A percentile compares a stretch with the other conserved stretches of the same genome.
Conservation (phyloP, 305 asterid genomes). For the Solanum hybrid region DNA sequence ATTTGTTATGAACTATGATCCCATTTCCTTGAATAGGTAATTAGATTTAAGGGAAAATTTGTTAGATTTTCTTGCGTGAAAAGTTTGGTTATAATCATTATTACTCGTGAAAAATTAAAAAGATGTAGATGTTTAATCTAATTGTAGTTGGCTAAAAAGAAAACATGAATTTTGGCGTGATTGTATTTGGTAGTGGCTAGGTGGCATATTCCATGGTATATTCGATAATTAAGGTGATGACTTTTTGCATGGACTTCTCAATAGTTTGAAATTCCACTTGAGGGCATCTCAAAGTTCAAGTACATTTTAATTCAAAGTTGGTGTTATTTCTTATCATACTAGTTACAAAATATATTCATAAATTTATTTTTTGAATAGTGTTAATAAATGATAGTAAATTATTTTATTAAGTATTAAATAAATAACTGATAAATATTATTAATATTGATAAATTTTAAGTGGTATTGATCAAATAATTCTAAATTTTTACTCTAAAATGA, state of each 20-base stretch:
- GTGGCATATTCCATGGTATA: neutral
- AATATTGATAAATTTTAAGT: too few species aligned
- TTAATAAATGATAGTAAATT: too few species aligned
- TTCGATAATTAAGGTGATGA: neutral
- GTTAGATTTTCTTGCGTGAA: neutral
- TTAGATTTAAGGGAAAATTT: neutral
- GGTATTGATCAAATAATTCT: too few species aligned
- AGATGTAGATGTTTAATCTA: neutral
- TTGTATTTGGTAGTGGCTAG: neutral
- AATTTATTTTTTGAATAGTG: neutral
- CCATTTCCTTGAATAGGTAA: neutral
- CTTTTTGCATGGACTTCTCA: neutral
- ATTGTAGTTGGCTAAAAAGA: neutral
- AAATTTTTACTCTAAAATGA: too few species aligned
- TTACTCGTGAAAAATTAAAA: neutral
- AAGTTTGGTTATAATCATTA: neutral
- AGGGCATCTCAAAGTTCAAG: neutral
- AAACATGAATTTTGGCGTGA: neutral
- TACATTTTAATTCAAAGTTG: neutral
- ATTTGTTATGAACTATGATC: neutral
- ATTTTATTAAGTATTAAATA: too few species aligned
- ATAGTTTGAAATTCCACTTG: neutral
- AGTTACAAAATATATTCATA: neutral
- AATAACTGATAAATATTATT: too few species aligned
- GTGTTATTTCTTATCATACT: neutral